Evolutionary conservation across 352 stramenopile genomes (phyloP).

Genomic region (Pythium aquatile): DNA sequence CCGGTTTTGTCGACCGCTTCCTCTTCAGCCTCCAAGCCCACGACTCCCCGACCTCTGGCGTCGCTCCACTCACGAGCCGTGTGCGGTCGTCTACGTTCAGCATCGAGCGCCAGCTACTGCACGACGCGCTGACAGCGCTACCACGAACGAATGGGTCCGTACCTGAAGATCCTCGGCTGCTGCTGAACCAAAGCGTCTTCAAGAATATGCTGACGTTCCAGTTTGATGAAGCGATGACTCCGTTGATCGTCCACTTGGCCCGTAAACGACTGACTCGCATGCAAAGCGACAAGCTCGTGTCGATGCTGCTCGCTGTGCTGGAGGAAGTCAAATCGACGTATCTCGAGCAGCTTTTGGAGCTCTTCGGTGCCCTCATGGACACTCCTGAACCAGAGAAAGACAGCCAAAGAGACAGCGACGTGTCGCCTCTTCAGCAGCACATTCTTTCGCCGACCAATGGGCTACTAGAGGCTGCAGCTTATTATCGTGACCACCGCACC

Average conservation of each 20-base stretch:
- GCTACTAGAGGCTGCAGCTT: constrained; percentile 55
- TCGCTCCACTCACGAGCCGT: constrained; percentile 17
- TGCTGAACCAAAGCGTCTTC: constrained; percentile 43
- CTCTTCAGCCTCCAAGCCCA: constrained; percentile 38
- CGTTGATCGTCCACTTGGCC: constrained; percentile 19
- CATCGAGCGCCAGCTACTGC: constrained; percentile 25
- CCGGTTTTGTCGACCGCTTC: constrained; percentile 54
- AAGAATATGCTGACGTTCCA: constrained; percentile 45
- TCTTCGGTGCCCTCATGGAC: constrained; percentile 47
- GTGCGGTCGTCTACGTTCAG: constrained; percentile 31
- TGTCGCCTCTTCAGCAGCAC: constrained; percentile 33
- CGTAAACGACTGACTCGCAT: constrained; percentile 6
- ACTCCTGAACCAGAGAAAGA: constrained; percentile 14
- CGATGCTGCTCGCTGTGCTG: constrained; percentile 54
- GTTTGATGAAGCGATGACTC: constrained; percentile 34
- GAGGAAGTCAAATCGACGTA: constrained; percentile 62
- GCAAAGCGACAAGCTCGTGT: constrained; percentile 48
- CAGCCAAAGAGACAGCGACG: neutral
- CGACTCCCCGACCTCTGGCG: neutral
- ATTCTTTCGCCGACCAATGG: constrained; percentile 56
- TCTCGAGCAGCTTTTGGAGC: constrained; percentile 38
- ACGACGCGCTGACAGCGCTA: neutral
- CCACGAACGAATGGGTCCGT: neutral
- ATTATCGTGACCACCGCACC: constrained; percentile 55
- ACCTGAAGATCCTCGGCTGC: constrained; percentile 35